phyloP scores from a whole-genome alignment of 164 flowering plant species.

The Kalanchoe fedtschenkoi region DNA sequence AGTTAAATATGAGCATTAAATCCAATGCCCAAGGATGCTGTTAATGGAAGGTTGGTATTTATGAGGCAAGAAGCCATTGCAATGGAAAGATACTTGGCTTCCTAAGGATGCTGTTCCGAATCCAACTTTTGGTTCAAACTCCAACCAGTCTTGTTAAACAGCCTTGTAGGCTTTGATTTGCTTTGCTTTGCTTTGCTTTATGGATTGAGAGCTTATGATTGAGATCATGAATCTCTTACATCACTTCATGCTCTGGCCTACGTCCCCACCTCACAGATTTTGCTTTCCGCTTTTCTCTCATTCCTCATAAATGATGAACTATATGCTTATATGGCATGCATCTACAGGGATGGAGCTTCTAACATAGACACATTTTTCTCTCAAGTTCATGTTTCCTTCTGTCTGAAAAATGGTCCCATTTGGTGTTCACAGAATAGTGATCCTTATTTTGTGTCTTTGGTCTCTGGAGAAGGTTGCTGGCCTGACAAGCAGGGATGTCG shows the following conservation, averaged over 20 bases:
- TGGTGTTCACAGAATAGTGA: background rate
- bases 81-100: background rate
- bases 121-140: background rate
- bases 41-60: too few relatives aligned
- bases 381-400: background rate
- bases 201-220: background rate
- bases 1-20: too few relatives aligned
- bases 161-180: too few relatives aligned
- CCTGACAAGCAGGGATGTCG: too few relatives aligned
- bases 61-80: too few relatives aligned
- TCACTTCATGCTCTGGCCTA: too few relatives aligned
- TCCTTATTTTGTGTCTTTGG: background rate
- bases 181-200: background rate
- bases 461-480: background rate
- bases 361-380: background rate
- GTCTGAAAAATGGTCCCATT: background rate
- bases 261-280: background rate
- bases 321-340: background rate
- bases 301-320: background rate
- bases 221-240: background rate
- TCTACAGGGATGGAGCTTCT: background rate
- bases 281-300: slow-evolving; percentile 1
- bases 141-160: background rate
- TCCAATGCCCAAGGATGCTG: too few relatives aligned
- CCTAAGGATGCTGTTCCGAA: background rate